Evolutionary conservation across 345 rosid genomes (phyloP).

Genomic region (Eucalyptus marginata): DNA sequence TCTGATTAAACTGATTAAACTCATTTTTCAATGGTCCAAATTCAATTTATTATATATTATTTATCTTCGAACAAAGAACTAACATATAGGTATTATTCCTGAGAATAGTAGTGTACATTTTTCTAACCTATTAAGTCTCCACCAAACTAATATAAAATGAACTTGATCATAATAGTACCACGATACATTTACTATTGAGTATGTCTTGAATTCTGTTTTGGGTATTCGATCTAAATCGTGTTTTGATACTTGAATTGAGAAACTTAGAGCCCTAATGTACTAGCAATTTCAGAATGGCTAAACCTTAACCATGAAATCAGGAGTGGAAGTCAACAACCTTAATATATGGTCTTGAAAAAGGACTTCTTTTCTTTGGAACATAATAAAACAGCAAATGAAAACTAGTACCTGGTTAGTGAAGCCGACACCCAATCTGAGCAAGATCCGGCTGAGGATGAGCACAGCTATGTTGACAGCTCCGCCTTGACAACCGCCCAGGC

Average conservation of each 20-base stretch:
- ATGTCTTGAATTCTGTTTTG: no score
- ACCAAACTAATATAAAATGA: background rate
- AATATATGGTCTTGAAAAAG: background rate
- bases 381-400: background rate
- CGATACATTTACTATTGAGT: background rate
- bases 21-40: background rate
- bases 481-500: conserved; percentile 43
- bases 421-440: conserved; percentile 75
- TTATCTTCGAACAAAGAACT: background rate
- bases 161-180: background rate
- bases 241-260: no score
- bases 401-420: conserved; percentile 54
- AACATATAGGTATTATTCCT: background rate
- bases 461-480: conserved; percentile 42
- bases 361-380: background rate
- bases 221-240: no score
- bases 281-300: background rate
- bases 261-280: background rate
- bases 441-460: conserved; percentile 65
- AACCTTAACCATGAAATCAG: background rate
- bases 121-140: background rate
- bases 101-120: background rate
- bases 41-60: background rate
- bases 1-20: background rate
- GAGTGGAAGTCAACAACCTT: background rate